Percentiles rank a stretch among this genome's conserved stretches.
phyloP scores from a whole-genome alignment of 768 basidiomycete genomes.

The Podaxis carcinomalis region DNA sequence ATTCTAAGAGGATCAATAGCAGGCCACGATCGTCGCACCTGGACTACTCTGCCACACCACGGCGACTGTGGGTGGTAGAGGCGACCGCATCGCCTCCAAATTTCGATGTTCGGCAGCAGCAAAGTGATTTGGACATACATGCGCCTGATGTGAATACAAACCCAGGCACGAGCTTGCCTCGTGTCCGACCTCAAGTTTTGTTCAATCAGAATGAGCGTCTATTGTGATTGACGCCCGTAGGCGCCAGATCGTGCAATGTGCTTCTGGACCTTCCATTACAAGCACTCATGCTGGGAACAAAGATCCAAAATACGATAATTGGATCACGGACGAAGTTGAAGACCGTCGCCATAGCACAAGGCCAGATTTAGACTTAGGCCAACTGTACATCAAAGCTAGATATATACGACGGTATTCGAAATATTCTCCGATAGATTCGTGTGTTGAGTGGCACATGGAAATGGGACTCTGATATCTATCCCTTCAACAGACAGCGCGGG shows the following conservation, averaged over 20 bases:
- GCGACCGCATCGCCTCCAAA: neutral
- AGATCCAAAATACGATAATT: conserved; percentile 28
- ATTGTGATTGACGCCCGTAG: neutral
- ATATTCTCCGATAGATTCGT: neutral
- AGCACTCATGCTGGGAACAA: conserved; percentile 35
- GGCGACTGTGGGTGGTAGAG: neutral
- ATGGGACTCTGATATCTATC: neutral
- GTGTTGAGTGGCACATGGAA: neutral
- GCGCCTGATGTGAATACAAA: neutral
- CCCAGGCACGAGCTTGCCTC: neutral
- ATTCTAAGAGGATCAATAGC: neutral
- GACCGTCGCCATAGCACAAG: neutral
- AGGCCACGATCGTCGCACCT: neutral
- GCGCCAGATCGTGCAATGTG: neutral
- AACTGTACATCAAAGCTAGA: neutral
- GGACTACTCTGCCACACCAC: neutral
- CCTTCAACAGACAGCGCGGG: neutral
- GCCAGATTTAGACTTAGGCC: neutral
- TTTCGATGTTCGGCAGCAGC: neutral
- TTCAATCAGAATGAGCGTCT: neutral
- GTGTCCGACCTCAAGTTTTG: neutral
- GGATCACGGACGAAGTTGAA: conserved; percentile 24
- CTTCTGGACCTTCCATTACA: conserved; percentile 9
- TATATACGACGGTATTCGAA: neutral
- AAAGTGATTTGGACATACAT: neutral